Evolutionary conservation across 768 basidiomycete species (phyloP).

Genomic region (Phaeotremella fagi): DNA sequence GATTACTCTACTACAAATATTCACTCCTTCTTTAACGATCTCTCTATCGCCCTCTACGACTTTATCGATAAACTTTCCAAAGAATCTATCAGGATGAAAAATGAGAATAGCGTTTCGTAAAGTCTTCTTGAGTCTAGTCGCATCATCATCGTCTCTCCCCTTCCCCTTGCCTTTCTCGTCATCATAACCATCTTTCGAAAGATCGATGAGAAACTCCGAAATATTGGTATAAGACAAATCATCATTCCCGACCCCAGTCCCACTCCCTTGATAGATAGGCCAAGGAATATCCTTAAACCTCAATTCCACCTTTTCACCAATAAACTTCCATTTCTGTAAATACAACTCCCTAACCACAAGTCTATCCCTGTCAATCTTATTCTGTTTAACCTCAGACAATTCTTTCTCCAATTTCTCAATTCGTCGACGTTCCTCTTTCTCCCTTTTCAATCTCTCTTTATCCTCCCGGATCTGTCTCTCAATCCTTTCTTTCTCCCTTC

Average conservation of each 20-base stretch:
- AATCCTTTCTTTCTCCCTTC: conserved; percentile 50
- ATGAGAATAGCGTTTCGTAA: conserved; percentile 58
- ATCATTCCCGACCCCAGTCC: conserved; percentile 6
- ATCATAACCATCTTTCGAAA: conserved; percentile 8
- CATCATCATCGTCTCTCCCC: conserved; percentile 35
- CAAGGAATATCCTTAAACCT: conserved; percentile 42
- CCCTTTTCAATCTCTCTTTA: conserved; percentile 17
- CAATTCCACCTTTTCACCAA: conserved; percentile 24
- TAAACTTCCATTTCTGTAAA: conserved; percentile 25
- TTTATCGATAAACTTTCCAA: conserved; percentile 28
- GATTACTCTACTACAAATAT: conserved; percentile 36
- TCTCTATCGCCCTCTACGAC: conserved; percentile 38
- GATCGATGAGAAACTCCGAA: conserved; percentile 25
- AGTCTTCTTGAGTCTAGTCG: conserved; percentile 54
- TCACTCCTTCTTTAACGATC: conserved; percentile 45
- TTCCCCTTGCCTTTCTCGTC: neutral
- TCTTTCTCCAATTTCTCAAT: conserved; percentile 12
- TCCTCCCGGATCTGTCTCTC: conserved; percentile 49
- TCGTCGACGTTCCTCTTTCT: conserved; percentile 28
- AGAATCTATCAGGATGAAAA: conserved; percentile 49
- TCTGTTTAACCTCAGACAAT: conserved; percentile 45
- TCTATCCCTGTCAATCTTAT: conserved; percentile 8
- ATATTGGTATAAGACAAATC: conserved; percentile 24
- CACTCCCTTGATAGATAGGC: conserved; percentile 35
- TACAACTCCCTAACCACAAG: conserved; percentile 28